Evolutionary conservation across 2,329 filamentous ascomycete genomes (phyloP), one percentile per base, ranked within the genome.

Genomic region (Nemania sp.): DNA sequence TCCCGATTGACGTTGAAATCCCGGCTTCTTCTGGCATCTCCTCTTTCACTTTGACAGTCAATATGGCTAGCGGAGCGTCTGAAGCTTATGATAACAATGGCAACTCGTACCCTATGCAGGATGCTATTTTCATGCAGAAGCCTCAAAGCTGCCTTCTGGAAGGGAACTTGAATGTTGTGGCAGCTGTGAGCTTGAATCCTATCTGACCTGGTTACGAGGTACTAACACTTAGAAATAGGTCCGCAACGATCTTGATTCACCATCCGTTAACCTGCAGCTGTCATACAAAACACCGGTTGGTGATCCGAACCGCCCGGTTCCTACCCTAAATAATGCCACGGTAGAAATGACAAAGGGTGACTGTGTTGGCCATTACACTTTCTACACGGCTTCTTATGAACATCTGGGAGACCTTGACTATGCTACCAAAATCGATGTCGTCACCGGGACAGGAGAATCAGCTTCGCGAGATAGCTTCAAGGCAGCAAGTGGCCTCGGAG

Each of bases 21-120:
- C 77, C 87, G 69, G 81, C 88, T 71, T 79, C 86, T 66, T 81
- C 86, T 64, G 83, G 91, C 70, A 87, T 93, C 78, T 85, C 90
- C 47, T 84, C 90, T 71, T 87, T 92, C 80, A 82, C 82, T 69
- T 75, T 89, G 73, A 78, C 85, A 1, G 73, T 90, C 60, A 85
- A 83, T 63, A 78, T 82, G 61, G 80, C 79, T 2, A 82, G 83
- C 67, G 87, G 86, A 6, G 79, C 80, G 18, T 82, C 77, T 24
- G 77, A 82, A 64, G 74, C 75, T 0, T 85, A 83, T 70, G 83
- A 88, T 73, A 90, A 90, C 76, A 89, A 89, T 71, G 87, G 87
- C 6, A 80, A 82, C 43, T 80, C 80, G 1, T 90, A 88, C 66
- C 83, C 83, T 2, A 73, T 90, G 2, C 82, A 86, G 55, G 88